phyloP scores from a whole-genome alignment of 345 rosid genomes.

The Eucalyptus tenuipes region DNA sequence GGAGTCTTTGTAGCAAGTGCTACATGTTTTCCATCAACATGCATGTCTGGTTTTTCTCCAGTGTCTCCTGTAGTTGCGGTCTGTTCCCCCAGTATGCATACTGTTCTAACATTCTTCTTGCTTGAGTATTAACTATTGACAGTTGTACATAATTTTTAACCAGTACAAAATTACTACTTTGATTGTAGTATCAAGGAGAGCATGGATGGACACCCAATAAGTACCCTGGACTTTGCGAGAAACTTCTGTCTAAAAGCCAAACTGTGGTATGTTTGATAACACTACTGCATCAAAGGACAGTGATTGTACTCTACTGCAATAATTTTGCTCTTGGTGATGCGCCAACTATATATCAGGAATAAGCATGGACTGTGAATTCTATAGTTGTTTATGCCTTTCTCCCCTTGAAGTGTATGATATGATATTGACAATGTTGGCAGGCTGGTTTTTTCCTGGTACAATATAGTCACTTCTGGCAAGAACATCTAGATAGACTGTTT shows the following conservation, averaged over 20 bases:
- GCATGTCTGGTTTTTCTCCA: neutral
- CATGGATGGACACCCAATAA: conserved; percentile 78
- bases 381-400: neutral
- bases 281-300: neutral
- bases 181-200: conserved; percentile 83
- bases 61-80: neutral
- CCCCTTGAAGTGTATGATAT: neutral
- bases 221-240: conserved; percentile 87
- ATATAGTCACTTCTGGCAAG: conserved; percentile 65
- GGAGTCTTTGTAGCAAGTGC: neutral
- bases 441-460: conserved; percentile 88
- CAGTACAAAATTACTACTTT: neutral
- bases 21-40: neutral
- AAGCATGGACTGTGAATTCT: neutral
- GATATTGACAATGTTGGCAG: conserved; percentile 23
- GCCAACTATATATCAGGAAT: neutral
- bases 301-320: neutral
- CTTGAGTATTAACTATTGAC: neutral
- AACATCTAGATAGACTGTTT: conserved; percentile 57
- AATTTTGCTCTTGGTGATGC: neutral
- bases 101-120: neutral
- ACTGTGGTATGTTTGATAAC: conserved; percentile 58
- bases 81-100: neutral
- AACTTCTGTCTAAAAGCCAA: conserved; percentile 88
- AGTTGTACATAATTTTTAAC: neutral